phyloP scores from a whole-genome alignment of 768 basidiomycete species.

The Tylopilus plumbeoviolaceoides region DNA sequence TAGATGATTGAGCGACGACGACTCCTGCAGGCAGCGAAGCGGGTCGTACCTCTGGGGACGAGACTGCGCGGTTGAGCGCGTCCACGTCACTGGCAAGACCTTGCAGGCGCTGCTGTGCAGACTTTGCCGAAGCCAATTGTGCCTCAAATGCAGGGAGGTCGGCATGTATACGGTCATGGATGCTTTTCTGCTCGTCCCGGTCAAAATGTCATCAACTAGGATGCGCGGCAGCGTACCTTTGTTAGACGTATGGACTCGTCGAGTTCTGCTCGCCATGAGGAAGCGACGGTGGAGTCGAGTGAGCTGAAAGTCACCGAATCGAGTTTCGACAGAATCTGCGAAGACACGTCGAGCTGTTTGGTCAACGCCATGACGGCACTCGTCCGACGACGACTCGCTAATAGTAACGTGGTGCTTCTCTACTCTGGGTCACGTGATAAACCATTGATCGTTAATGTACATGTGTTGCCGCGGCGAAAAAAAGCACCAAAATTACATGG shows the following conservation, averaged over 20 bases:
- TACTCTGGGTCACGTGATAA: slow-evolving; percentile 19
- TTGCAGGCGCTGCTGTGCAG: slow-evolving; percentile 56
- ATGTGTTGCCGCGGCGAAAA: slow-evolving; percentile 10
- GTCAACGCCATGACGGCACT: slow-evolving; percentile 62
- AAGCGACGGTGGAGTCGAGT: slow-evolving; percentile 55
- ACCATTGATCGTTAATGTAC: slow-evolving; percentile 13
- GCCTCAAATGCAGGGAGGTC: slow-evolving; percentile 61
- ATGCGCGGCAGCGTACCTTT: slow-evolving; percentile 46
- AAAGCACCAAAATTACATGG: slow-evolving; percentile 26
- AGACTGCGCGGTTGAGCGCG: slow-evolving; percentile 45
- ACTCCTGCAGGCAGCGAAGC: not conserved
- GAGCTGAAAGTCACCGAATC: slow-evolving; percentile 57
- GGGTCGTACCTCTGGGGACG: slow-evolving; percentile 53
- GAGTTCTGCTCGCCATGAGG: slow-evolving; percentile 69
- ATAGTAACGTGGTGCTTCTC: not conserved
- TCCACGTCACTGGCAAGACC: slow-evolving; percentile 52
- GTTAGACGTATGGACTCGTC: slow-evolving; percentile 66
- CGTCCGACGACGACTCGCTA: not conserved
- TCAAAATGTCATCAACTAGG: slow-evolving; percentile 1
- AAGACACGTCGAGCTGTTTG: slow-evolving; percentile 60
- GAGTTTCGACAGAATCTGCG: slow-evolving; percentile 65
- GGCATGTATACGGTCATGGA: slow-evolving; percentile 68
- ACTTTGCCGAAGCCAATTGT: slow-evolving; percentile 59
- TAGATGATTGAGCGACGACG: slow-evolving; percentile 28
- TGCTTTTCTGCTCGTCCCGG: slow-evolving; percentile 45